phyloP scores from a whole-genome alignment of 768 basidiomycete species.

The Auricularia auricula-judae region DNA sequence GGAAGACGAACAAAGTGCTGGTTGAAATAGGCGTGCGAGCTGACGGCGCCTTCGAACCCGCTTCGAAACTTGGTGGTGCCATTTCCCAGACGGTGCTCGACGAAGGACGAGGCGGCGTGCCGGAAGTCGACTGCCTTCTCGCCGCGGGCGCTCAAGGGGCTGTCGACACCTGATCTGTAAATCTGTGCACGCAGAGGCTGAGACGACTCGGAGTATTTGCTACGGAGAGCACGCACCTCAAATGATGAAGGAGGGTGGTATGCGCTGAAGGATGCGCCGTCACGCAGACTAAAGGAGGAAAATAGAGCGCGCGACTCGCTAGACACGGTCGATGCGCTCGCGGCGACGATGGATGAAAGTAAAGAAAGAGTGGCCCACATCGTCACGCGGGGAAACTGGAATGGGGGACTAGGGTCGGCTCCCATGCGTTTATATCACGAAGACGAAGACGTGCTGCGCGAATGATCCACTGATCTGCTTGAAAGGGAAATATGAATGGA shows the following conservation, averaged over 20 bases:
- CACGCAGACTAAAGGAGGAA: background rate
- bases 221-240: background rate
- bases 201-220: background rate
- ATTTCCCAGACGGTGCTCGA: conserved; percentile 1
- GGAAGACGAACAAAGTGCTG: conserved; percentile 5
- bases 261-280: background rate
- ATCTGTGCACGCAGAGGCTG: background rate
- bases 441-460: too few species aligned
- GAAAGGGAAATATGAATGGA: too few species aligned
- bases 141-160: background rate
- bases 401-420: too few species aligned
- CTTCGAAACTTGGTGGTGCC: background rate
- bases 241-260: conserved; percentile 1
- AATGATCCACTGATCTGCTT: too few species aligned
- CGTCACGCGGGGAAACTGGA: too few species aligned
- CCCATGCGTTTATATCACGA: too few species aligned
- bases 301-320: background rate
- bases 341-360: background rate
- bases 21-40: conserved; percentile 6
- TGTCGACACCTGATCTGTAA: background rate
- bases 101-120: conserved; percentile 2
- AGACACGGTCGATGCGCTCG: background rate
- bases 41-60: background rate
- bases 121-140: background rate
- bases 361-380: background rate